Base-by-base conservation (phyloP, 805 yeast genomes). In the Metschnikowia koreensis region DNA sequence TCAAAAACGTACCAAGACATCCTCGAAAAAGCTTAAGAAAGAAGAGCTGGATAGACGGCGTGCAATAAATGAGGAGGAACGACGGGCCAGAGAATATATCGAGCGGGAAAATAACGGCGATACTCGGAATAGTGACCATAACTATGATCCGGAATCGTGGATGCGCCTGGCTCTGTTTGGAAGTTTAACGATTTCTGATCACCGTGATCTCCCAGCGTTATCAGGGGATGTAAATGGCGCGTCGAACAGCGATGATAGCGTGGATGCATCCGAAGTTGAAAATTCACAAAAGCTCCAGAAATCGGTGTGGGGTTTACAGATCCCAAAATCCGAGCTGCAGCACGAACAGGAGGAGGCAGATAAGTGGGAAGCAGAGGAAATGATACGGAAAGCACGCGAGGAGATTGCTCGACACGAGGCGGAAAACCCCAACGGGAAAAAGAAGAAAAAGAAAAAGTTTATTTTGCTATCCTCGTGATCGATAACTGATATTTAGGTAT, bases 261-360 rank as follows among this genome's bases (percentile, higher is more conserved):
- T 27, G 1, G 46, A 48, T 34, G 51, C 15, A n/a, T 10, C 53
- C 1, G 54, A 55, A 4, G 55, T 47, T 3, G 56, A 50, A 15
- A 28, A 9, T 12, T 45, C 48, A 13, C 38, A 41, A 1, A 48
- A 38, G 38, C 44, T 46, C 38, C 45, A 46, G 41, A 48, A 50
- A 62, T 84, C 94, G 0, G 82, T 88, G 2, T 88, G 96, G 96
- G 96, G 96, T 0, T 87, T 94, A 0, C 73, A 69, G 48, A 80
- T 82, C 2, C 79, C 77, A 5, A 73, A 68, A 48, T 58, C 70
- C 0, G 77, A 68, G 67, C 33, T 67, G 66, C 11, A 70, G 55
- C 68, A 67, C 4, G 69, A 68, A 22, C 22, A 22, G 2, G 65
- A 60, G 2, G 65, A 58, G n/a, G 75, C 69, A 8, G 80, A 76